A percentile compares a stretch with the other conserved stretches of the same genome.
Conservation (phyloP, 441 rosid species). For the Populus trichocarpa region DNA sequence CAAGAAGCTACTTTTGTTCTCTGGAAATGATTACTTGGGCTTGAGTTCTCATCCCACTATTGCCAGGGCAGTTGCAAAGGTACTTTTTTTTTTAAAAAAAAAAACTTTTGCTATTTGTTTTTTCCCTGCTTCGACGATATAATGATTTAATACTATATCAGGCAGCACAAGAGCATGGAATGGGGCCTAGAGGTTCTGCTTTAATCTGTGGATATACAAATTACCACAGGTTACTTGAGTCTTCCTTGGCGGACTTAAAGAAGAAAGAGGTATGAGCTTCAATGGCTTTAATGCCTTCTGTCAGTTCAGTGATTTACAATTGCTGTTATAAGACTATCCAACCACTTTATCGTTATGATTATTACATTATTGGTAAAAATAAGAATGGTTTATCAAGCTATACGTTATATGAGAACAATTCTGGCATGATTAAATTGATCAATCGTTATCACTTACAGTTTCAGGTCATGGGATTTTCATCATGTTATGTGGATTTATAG, state of each 20-base stretch:
- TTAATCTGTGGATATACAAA: constrained; percentile 88
- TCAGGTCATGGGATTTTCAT: neutral
- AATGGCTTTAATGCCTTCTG: constrained; percentile 2
- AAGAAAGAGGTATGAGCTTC: constrained; percentile 65
- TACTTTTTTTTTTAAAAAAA: constrained; percentile 15
- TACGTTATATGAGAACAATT: neutral
- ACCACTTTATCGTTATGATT: neutral
- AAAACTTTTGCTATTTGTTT: constrained; percentile 1
- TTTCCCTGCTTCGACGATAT: neutral
- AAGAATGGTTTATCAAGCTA: neutral
- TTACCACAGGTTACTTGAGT: constrained; percentile 76
- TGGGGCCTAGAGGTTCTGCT: constrained; percentile 98
- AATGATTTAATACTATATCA: constrained; percentile 27
- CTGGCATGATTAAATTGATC: neutral
- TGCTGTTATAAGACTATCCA: neutral
- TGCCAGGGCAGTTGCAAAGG: constrained; percentile 70
- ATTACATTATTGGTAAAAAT: neutral
- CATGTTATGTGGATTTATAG: neutral
- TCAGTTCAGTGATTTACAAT: neutral
- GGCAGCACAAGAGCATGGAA: constrained; percentile 88
- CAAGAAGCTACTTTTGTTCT: constrained; percentile 76
- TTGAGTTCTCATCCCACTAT: constrained; percentile 87
- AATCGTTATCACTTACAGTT: neutral
- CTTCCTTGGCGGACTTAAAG: constrained; percentile 77
- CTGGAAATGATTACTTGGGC: constrained; percentile 97